These are phyloP conservation scores for Rhodotorula mucilaginosa DNA, from an alignment of 1,284 basidiomycete genomes.

Conservation along the genomic window DNA sequence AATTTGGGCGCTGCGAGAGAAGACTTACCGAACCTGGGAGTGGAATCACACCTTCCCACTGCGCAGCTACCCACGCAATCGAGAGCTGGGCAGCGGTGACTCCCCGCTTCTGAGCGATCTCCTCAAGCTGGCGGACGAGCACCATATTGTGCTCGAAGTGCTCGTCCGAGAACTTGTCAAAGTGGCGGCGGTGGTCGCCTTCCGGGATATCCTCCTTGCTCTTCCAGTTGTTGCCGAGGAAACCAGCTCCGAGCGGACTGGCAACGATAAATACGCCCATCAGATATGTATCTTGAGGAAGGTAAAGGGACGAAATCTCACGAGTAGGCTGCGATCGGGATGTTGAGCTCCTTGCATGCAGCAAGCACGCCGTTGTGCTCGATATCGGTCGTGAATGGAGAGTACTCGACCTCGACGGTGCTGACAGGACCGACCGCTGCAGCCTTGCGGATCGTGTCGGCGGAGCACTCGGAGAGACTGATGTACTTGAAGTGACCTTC, in stretches of 20 bases:
- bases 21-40: conserved; percentile 48
- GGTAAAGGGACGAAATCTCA: background rate
- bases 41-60: conserved; percentile 51
- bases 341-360: conserved; percentile 53
- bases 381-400: conserved; percentile 52
- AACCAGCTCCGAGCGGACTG: conserved; percentile 59
- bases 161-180: conserved; percentile 51
- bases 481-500: conserved; percentile 47
- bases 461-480: conserved; percentile 42
- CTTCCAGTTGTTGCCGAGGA: conserved; percentile 61
- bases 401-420: conserved; percentile 49
- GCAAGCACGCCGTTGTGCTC: conserved; percentile 51
- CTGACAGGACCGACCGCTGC: conserved; percentile 40
- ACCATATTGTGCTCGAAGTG: conserved; percentile 63
- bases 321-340: conserved; percentile 61
- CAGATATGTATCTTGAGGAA: background rate
- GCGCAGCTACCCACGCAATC: conserved; percentile 63
- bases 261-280: no score
- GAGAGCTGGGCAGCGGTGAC: conserved; percentile 59
- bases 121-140: conserved; percentile 55
- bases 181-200: conserved; percentile 44
- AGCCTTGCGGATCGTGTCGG: conserved; percentile 42
- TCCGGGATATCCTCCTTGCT: conserved; percentile 57
- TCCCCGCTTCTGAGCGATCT: conserved; percentile 54
- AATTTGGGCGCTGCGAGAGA: conserved; percentile 34